phyloP scores from a whole-genome alignment of 2,329 filamentous ascomycete genomes.

The Achaetomium macrosporum region DNA sequence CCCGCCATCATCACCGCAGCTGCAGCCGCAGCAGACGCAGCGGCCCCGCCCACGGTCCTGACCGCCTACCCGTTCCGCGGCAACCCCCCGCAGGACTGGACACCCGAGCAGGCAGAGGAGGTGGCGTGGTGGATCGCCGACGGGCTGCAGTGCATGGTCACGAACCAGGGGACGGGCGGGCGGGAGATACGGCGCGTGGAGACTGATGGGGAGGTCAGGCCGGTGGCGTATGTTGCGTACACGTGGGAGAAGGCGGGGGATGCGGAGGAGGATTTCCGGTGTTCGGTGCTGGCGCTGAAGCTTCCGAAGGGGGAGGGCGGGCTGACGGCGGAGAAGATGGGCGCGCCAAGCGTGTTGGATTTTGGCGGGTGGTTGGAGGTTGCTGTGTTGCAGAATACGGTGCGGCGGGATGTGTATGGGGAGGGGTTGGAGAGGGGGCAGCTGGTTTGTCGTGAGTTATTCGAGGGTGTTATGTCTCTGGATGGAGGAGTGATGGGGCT shows the following conservation, averaged over 20 bases:
- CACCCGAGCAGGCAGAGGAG: neutral
- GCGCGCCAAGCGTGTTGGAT: neutral
- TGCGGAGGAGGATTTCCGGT: no score
- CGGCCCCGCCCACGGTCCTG: no score
- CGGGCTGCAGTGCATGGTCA: neutral
- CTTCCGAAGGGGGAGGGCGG: neutral
- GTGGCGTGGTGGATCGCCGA: neutral
- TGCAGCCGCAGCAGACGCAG: no score
- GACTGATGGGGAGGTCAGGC: neutral
- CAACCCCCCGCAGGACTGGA: neutral
- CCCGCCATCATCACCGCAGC: no score
- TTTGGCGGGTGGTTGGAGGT: neutral
- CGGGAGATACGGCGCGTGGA: neutral
- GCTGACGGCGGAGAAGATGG: neutral
- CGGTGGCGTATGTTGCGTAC: neutral
- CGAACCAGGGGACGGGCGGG: neutral
- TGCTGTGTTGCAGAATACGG: no score
- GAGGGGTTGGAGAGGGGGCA: neutral
- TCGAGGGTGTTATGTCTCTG: no score
- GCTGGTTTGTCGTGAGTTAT: neutral
- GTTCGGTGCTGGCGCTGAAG: no score
- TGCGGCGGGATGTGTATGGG: neutral
- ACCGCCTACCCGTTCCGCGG: neutral
- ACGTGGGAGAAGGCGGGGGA: neutral
- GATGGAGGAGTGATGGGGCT: neutral